Base-by-base conservation (phyloP, 352 stramenopile genomes). In the Globisporangium cylindrosporum region DNA sequence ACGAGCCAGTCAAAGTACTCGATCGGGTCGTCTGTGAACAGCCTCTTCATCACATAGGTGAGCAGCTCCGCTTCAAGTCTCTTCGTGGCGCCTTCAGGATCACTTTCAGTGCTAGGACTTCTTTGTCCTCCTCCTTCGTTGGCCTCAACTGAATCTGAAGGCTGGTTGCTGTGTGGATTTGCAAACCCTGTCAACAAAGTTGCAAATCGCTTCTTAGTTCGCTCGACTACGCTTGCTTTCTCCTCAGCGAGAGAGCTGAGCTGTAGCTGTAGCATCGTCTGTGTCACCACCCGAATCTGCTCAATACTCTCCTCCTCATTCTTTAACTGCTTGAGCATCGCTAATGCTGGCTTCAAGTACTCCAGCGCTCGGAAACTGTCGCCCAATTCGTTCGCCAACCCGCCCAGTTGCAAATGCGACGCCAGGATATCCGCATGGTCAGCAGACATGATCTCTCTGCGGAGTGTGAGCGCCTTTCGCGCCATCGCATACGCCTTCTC, bases 301-400 rank as follows among this genome's bases (percentile, higher is more conserved):
- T 71, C 64, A 1, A 78, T 54, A 18, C 56, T 34, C n/a, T 76
- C 62, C 22, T 78, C 72, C 1, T 62, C 48, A 55, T n/a, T 49
- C 9, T 12, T 29, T 1, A 75, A 41, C 3, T 67, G 66, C 18
- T 83, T 89, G 8, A 88, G 59, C 24, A 69, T 62, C 1, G 9
- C 59, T 9, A 88, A 65, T 1, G 74, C 80, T 32, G 70, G 63
- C 12, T 74, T 76, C 22, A 82, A 86, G 70, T 79, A 88, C 43
- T 90, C 81, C 0, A 90, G 62, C 0, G 81, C 82, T 54, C 85
- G 79, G 32, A 81, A 90, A 8, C 55, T n/a, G 34, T 93, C 85
- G 4, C 69, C 78, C 4, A 93, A 36, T 14, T 71, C 67, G 29
- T 64, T 59, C 34, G 80, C 76, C 7, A 90, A 62, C 4, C 55